Evolutionary conservation across 2,329 filamentous ascomycete species (phyloP), one percentile per base, ranked within the genome.

Genomic region (Orbilia blumenaviensis): DNA sequence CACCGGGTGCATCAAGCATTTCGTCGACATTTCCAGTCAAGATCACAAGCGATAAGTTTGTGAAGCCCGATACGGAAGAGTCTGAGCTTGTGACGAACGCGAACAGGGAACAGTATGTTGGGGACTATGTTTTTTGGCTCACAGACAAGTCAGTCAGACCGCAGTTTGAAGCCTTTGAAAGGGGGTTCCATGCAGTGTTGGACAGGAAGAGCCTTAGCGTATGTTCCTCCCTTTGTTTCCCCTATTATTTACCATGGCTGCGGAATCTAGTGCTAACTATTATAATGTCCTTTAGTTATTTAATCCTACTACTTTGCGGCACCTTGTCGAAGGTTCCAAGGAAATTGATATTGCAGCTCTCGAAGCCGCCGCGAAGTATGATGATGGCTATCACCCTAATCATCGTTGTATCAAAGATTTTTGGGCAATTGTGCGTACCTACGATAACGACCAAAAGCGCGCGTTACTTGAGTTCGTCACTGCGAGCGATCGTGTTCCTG

Each of bases 381-480:
- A 95, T 50, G 86, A 86, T 38, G 92, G 92, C 12, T 98, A 92
- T 86, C 88, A 90, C 50, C 85, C 89, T 0, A 85, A 85, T 0
- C 90, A 95, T 78, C 88, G 85, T 12, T 88, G 90, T 0, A 89
- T 99, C 44, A 84, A 85, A 23, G 88, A 91, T 79, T 98, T 99
- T 82, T 99, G 95, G 95, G 86, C 86, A 10, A 87, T 97, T 6
- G 91, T 97, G 0, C 87, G 87, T 78, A 83, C 82, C 36, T 95
- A 88, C 81, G 86, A 89, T 73, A 86, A 90, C 14, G 85, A 87
- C 48, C 91, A 94, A 85, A 91, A 91, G 83, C 88, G 89, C 62
- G 89, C 88, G 80, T 84, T 99, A 34, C 86, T 99, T 32, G 93
- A 97, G 82, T 99, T 99, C 81, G 94, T 99, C 29, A 99, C 95